phyloP scores from a whole-genome alignment of 2,329 filamentous ascomycete genomes.

The Botrytis fragariae region DNA sequence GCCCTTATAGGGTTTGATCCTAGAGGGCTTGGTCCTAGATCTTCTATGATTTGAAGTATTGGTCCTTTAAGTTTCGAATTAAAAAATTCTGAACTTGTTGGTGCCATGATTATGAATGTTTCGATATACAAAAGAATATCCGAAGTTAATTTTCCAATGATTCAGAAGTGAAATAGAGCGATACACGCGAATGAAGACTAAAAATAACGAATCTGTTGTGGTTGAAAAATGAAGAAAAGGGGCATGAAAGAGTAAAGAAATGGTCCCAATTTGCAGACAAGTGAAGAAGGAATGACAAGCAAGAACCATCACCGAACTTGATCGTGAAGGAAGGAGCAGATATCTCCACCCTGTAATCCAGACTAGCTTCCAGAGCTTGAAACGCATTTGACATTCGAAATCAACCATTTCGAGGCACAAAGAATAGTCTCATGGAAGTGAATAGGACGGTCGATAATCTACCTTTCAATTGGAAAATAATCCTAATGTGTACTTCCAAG shows the following conservation, averaged over 20 bases:
- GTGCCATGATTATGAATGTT: background rate
- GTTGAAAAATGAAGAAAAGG: background rate
- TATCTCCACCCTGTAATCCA: rapidly evolving
- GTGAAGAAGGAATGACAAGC: background rate
- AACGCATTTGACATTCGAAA: background rate
- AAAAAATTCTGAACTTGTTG: background rate
- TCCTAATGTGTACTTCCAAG: background rate
- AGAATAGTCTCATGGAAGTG: rapidly evolving
- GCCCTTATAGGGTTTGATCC: background rate
- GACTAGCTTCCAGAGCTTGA: background rate
- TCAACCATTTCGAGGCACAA: background rate
- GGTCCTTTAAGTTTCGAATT: background rate
- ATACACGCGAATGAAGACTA: rapidly evolving
- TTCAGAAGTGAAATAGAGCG: background rate
- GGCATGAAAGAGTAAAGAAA: background rate
- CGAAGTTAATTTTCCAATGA: background rate
- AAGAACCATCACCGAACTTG: background rate
- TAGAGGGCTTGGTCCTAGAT: background rate
- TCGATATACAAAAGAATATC: background rate
- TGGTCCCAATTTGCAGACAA: too few species aligned
- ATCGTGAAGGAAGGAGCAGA: background rate
- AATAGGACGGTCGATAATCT: rapidly evolving
- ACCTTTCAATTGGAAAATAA: background rate
- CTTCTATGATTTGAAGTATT: background rate
- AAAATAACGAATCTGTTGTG: background rate